A percentile compares a stretch with the other conserved stretches of the same genome.
Evolutionary conservation across 768 basidiomycete genomes (phyloP).

Genomic region (Tephrocybe sp.): DNA sequence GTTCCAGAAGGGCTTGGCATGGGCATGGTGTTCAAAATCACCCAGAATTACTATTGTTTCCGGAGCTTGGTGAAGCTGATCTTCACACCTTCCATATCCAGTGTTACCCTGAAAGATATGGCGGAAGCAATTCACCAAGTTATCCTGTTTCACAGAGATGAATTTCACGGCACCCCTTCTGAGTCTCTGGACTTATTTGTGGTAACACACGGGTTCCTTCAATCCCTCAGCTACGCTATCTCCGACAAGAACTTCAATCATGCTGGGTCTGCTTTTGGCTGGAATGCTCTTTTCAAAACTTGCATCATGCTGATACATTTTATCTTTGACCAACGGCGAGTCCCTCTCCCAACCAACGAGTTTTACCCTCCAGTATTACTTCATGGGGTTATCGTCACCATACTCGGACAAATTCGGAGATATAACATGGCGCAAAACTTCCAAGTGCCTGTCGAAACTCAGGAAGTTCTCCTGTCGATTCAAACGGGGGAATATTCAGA

Average conservation of each 20-base stretch:
- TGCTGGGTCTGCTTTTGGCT: not conserved
- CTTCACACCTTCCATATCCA: not conserved
- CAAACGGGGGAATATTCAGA: not conserved
- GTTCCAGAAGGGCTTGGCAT: not conserved
- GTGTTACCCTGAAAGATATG: not conserved
- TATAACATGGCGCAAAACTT: not conserved
- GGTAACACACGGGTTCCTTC: not conserved
- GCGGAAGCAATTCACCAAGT: not conserved
- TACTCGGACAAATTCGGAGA: not conserved
- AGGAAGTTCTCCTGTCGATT: not conserved
- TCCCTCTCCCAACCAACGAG: not conserved
- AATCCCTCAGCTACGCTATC: not conserved
- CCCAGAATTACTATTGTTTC: not conserved
- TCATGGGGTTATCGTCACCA: not conserved
- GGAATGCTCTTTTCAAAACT: not conserved
- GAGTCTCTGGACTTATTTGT: not conserved
- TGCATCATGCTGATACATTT: not conserved
- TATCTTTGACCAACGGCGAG: not conserved
- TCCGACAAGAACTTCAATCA: too few relatives aligned
- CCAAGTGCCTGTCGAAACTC: too few relatives aligned
- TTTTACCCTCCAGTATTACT: not conserved
- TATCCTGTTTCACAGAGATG: not conserved
- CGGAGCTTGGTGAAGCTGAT: not conserved
- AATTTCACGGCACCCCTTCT: not conserved
- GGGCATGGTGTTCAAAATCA: not conserved